phyloP scores from a whole-genome alignment of 345 rosid genomes.

The Acer saccharum region DNA sequence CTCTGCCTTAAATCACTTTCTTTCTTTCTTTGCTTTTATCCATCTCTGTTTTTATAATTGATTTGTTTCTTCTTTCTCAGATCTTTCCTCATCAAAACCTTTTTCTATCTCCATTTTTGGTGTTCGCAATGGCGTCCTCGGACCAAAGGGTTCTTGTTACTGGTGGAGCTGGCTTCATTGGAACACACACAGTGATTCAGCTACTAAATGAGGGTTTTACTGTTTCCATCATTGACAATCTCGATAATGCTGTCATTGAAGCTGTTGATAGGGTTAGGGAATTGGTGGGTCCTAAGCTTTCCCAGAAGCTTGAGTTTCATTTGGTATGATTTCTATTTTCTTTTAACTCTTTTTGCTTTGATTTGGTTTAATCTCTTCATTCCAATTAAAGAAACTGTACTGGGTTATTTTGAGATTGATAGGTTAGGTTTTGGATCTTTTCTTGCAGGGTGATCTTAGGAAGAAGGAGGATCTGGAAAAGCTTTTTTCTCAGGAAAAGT shows the following conservation, averaged over 20 bases:
- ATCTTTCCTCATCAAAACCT: neutral
- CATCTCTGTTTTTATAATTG: neutral
- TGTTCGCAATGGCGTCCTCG: conserved; percentile 36
- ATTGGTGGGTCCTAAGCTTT: conserved; percentile 75
- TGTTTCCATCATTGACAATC: conserved; percentile 84
- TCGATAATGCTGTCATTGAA: conserved; percentile 76
- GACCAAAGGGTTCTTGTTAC: conserved; percentile 76
- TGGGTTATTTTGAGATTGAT: neutral
- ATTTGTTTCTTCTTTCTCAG: neutral
- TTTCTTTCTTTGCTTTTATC: neutral
- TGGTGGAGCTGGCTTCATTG: conserved; percentile 97
- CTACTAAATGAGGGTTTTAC: conserved; percentile 76
- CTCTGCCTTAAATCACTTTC: neutral
- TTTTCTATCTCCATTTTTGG: neutral
- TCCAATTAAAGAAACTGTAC: too few species aligned
- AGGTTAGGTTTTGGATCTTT: conserved; percentile 9
- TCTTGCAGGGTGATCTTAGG: conserved; percentile 84
- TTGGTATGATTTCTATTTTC: conserved; percentile 43
- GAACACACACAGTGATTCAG: conserved; percentile 87
- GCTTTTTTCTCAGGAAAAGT: conserved; percentile 72
- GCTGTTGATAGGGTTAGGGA: conserved; percentile 81
- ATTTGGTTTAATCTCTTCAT: neutral
- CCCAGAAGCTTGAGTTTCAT: conserved; percentile 72
- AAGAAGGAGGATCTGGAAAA: conserved; percentile 81
- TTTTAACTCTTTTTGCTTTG: neutral